Percentiles rank a stretch among this genome's conserved stretches.
Evolutionary conservation across 495 filamentous ascomycete genomes (phyloP).

Genomic region (Glutinoglossum americanum): DNA sequence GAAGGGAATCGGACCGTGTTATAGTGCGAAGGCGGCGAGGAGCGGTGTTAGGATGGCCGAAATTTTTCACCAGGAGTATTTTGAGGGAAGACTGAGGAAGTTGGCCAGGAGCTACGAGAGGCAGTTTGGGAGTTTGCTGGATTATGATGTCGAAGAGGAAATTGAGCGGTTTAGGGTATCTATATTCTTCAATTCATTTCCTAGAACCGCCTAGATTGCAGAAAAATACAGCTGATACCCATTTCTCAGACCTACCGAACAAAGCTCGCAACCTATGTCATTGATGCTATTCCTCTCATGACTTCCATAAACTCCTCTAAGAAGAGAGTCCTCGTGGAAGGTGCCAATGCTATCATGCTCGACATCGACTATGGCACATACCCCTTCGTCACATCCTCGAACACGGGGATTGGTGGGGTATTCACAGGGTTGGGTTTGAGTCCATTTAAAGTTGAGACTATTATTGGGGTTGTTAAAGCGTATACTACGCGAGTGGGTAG

Average conservation of each 20-base stretch:
- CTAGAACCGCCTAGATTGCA: too few relatives aligned
- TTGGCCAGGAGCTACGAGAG: slow-evolving; percentile 46
- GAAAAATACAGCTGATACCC: not conserved
- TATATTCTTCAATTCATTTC: not conserved
- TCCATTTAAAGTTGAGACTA: slow-evolving; percentile 30
- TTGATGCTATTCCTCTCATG: slow-evolving; percentile 46
- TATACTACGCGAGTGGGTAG: slow-evolving; percentile 20
- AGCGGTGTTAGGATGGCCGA: slow-evolving; percentile 56
- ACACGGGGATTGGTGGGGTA: slow-evolving; percentile 53
- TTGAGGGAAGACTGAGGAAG: slow-evolving; percentile 49
- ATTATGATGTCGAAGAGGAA: slow-evolving; percentile 67
- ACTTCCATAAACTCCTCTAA: slow-evolving; percentile 32
- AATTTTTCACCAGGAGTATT: slow-evolving; percentile 47
- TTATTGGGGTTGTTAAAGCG: slow-evolving; percentile 79
- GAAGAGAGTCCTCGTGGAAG: slow-evolving; percentile 56
- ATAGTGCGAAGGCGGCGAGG: slow-evolving; percentile 60
- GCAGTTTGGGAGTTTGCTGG: slow-evolving; percentile 48
- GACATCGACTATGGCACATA: slow-evolving; percentile 45
- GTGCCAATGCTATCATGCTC: slow-evolving; percentile 72
- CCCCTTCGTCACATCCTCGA: slow-evolving; percentile 67
- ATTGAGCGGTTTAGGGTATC: slow-evolving; percentile 44
- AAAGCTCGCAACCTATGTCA: slow-evolving; percentile 41
- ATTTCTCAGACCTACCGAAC: slow-evolving; percentile 37
- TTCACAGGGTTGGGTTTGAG: slow-evolving; percentile 46
- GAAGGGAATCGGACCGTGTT: slow-evolving; percentile 59